Evolutionary conservation across 2,329 filamentous ascomycete species (phyloP).

Genomic region (Colletotrichum sp.): DNA sequence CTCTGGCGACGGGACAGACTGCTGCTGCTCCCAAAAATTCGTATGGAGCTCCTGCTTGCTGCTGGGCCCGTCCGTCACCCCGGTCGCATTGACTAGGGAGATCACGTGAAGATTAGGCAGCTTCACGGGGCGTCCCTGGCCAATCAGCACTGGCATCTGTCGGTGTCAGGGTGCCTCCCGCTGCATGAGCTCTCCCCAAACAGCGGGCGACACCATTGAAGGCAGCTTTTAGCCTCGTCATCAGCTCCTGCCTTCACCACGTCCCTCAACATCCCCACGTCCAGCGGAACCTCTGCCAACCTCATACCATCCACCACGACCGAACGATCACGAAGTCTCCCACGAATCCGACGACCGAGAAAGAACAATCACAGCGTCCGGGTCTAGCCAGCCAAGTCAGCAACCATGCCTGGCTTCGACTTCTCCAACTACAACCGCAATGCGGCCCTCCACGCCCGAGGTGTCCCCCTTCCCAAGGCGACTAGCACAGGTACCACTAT

Average conservation of each 20-base stretch:
- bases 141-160: neutral
- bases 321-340: neutral
- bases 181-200: conserved; percentile 19
- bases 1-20: neutral
- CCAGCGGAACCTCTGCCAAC: conserved; percentile 8
- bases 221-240: conserved; percentile 63
- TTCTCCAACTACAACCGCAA: conserved; percentile 99
- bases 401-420: conserved; percentile 92
- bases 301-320: neutral
- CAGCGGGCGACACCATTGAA: conserved; percentile 30
- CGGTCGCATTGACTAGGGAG: neutral
- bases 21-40: conserved; percentile 9
- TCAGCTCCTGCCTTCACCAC: conserved; percentile 40
- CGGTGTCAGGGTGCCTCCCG: conserved; percentile 13
- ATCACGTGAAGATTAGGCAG: conserved; percentile 17
- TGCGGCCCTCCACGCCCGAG: conserved; percentile 90
- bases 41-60: conserved; percentile 5
- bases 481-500: conserved; percentile 99
- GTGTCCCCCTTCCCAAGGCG: conserved; percentile 93
- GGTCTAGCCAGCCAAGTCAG: conserved; percentile 13
- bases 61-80: neutral
- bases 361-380: neutral
- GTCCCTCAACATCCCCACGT: conserved; percentile 28
- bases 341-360: neutral
- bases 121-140: neutral